These are phyloP conservation scores for Rosa rugosa DNA, from an alignment of 306 rosid genomes.

Conservation along the genomic window DNA sequence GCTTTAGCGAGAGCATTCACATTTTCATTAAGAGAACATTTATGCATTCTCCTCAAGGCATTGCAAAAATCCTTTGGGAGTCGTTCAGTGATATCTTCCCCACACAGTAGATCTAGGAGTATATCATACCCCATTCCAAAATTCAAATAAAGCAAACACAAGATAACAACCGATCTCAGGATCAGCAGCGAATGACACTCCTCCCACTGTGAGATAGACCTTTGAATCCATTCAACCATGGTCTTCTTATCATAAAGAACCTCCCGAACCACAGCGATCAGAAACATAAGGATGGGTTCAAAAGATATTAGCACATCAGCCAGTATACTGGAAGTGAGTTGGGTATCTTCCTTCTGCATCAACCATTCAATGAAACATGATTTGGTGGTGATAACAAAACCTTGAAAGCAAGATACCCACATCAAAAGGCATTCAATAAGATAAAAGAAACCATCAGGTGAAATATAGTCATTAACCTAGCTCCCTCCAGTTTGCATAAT, in stretches of 20 bases:
- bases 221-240: slow-evolving; percentile 35
- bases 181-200: slow-evolving; percentile 34
- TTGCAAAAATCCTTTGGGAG: slow-evolving; percentile 35
- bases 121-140: slow-evolving; percentile 22
- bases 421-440: slow-evolving; percentile 53
- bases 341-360: slow-evolving; percentile 21
- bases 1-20: slow-evolving; percentile 46
- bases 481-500: slow-evolving; percentile 27
- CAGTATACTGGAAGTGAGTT: not conserved
- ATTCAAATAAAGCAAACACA: slow-evolving; percentile 41
- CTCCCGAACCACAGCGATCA: not conserved
- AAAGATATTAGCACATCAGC: not conserved
- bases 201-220: slow-evolving; percentile 13
- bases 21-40: not conserved
- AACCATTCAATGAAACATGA: slow-evolving; percentile 60
- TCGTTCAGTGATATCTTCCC: slow-evolving; percentile 5
- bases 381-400: slow-evolving; percentile 42
- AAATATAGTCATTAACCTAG: slow-evolving; percentile 30
- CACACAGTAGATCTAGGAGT: slow-evolving; percentile 26
- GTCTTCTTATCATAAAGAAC: not conserved
- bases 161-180: slow-evolving; percentile 29
- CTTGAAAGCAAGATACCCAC: slow-evolving; percentile 31
- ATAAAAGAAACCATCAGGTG: slow-evolving; percentile 53
- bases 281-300: not conserved
- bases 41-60: slow-evolving; percentile 32